Evolutionary conservation across 31 red algal genomes (phyloP), one percentile per base, ranked within the genome.

Genomic region (Odonthalia washingtoniensis): DNA sequence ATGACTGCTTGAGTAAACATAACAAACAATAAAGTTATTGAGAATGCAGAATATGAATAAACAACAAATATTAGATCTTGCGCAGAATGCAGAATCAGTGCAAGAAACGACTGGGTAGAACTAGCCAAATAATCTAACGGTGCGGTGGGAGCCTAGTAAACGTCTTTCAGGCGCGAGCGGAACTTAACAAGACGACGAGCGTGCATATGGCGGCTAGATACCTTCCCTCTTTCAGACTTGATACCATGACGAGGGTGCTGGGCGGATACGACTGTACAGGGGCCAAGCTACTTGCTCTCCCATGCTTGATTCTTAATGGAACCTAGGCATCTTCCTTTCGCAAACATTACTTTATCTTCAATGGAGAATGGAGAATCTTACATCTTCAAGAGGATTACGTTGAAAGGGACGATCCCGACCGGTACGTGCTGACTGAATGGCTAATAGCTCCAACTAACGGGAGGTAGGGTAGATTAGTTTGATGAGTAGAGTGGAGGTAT

Each of bases 151-250:
- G n/a, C n/a, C n/a, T n/a, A n/a, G n/a, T n/a, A n/a, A n/a, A n/a
- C n/a, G n/a, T n/a, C n/a, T n/a, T n/a, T n/a, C n/a, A n/a, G n/a
- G n/a, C n/a, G n/a, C n/a, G n/a, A n/a, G n/a, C n/a, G n/a, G n/a
- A n/a, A n/a, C n/a, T n/a, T n/a, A n/a, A n/a, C n/a, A n/a, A 67
- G 64, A 4, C 64, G 64, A 35, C 64, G 64, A 67, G 64, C 64
- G 64, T 67, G 64, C 2, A 67, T 35, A 3, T 2, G 64, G 3
- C 33, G 64, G 27, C 64, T 2, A 35, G 64, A 5, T 2, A 67
- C 64, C 64, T 67, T 67, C 33, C 64, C 64, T 3, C 12, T 67
- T 67, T 35, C 64, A 2, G 6, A 14, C 12, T 14, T 2, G 3
- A 67, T 3, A 2, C 64, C 64, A 6, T 67, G 6, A 6, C 3